A percentile compares a stretch with the other conserved stretches of the same genome.
Conservation (phyloP, 2,329 filamentous ascomycete genomes). For the Penicillium vulpinum region DNA sequence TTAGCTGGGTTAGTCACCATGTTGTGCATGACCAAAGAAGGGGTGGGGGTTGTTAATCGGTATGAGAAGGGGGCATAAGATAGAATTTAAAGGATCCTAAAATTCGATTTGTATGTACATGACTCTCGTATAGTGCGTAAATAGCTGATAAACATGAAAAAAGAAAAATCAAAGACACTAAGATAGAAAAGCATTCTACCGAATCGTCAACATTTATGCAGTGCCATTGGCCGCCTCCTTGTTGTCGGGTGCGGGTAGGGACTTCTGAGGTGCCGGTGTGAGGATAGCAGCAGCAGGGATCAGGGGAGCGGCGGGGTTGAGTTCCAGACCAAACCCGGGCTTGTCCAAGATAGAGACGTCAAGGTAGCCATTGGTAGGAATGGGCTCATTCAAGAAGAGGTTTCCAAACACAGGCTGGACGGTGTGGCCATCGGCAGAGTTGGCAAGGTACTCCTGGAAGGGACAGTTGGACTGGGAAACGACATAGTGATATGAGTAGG, state of each 20-base stretch:
- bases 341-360: constrained; percentile 78
- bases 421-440: constrained; percentile 85
- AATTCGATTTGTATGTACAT: constrained; percentile 19
- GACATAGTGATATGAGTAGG: constrained; percentile 95
- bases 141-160: constrained; percentile 5
- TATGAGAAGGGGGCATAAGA: not conserved
- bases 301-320: constrained; percentile 78
- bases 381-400: constrained; percentile 85
- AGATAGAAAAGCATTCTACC: constrained; percentile 2
- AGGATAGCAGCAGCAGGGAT: constrained; percentile 74
- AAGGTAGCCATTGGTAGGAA: constrained; percentile 78
- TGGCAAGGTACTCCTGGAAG: constrained; percentile 94
- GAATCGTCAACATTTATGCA: constrained; percentile 3
- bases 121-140: constrained; percentile 8
- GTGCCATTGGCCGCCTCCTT: constrained; percentile 25
- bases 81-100: not conserved
- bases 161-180: constrained; percentile 4
- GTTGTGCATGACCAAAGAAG: too few species aligned
- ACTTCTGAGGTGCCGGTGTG: constrained; percentile 60
- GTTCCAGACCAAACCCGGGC: constrained; percentile 84
- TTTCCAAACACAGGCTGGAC: constrained; percentile 91
- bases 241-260: constrained; percentile 40
- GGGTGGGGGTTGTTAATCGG: not conserved
- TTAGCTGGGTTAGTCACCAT: not conserved
- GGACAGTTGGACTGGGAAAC: constrained; percentile 89